phyloP scores from a whole-genome alignment of 768 basidiomycete genomes.

The Coprinellus aureogranulatus region DNA sequence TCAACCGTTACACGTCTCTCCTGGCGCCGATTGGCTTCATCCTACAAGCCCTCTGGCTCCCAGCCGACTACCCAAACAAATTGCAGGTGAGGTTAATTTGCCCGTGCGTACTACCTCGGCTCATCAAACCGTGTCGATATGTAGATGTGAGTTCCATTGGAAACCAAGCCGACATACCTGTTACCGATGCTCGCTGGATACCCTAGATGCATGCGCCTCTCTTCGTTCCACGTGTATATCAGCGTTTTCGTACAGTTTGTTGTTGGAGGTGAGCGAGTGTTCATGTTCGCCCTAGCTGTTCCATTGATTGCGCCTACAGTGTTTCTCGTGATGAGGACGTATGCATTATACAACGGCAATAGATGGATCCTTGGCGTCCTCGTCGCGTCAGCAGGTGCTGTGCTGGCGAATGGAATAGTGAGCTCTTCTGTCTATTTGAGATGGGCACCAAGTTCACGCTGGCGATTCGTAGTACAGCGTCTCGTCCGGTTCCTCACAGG shows the following conservation, averaged over 20 bases:
- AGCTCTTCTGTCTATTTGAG: background rate
- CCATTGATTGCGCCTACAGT: slow-evolving; percentile 16
- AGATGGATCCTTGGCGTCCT: slow-evolving; percentile 26
- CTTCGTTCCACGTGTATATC: slow-evolving; percentile 27
- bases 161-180: background rate
- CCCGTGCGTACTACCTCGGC: background rate
- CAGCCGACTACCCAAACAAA: slow-evolving; percentile 17
- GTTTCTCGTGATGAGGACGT: slow-evolving; percentile 38
- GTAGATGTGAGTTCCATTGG: too few relatives aligned
- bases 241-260: slow-evolving; percentile 34
- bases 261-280: slow-evolving; percentile 32
- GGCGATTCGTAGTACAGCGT: background rate
- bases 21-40: slow-evolving; percentile 38
- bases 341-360: slow-evolving; percentile 37
- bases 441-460: too few relatives aligned
- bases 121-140: too few relatives aligned
- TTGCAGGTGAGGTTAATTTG: slow-evolving; percentile 17
- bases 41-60: slow-evolving; percentile 30
- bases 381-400: slow-evolving; percentile 20
- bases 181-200: background rate
- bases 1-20: slow-evolving; percentile 43
- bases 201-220: slow-evolving; percentile 23
- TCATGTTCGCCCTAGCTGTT: background rate
- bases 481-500: background rate
- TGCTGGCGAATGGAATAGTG: slow-evolving; percentile 28